Conservation (phyloP, 2,329 filamentous ascomycete species). For the Pseudogymnoascus pannorum region DNA sequence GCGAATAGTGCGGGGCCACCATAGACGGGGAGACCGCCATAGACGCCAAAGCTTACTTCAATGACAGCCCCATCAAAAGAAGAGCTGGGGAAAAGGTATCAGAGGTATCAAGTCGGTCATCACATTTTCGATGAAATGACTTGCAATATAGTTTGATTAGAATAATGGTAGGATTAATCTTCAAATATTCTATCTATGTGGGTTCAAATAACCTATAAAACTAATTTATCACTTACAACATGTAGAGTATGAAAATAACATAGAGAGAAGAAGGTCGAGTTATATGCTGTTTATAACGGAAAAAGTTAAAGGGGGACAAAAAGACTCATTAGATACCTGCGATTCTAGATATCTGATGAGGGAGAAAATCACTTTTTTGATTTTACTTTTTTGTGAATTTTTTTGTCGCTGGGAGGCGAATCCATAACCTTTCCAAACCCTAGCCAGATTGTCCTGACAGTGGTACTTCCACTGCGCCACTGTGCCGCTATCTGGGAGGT, state of each 20-base stretch:
- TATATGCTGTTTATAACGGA: too few relatives aligned
- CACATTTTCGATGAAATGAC: too few relatives aligned
- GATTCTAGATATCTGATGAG: slow-evolving; percentile 1
- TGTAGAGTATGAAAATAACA: background rate
- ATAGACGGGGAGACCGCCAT: background rate
- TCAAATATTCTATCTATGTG: background rate
- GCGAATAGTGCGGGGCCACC: background rate
- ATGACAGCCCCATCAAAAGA: background rate
- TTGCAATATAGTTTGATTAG: too few relatives aligned
- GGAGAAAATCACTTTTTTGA: slow-evolving; percentile 1
- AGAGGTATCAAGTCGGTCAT: background rate
- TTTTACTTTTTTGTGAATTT: slow-evolving; percentile 6
- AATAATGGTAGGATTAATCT: background rate
- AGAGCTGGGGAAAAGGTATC: background rate
- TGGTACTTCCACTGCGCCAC: too few relatives aligned
- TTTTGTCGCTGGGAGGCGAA: background rate
- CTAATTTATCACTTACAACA: background rate
- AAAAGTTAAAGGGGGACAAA: too few relatives aligned
- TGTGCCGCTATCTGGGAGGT: slow-evolving; percentile 9
- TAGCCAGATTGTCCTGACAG: slow-evolving; percentile 1
- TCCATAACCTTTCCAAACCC: slow-evolving; percentile 2
- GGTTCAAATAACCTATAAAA: background rate
- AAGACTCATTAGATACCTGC: background rate
- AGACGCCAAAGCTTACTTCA: background rate
- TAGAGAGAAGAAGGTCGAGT: too few relatives aligned